phyloP scores from a whole-genome alignment of 352 stramenopile genomes.

The Plasmopara muralis region DNA sequence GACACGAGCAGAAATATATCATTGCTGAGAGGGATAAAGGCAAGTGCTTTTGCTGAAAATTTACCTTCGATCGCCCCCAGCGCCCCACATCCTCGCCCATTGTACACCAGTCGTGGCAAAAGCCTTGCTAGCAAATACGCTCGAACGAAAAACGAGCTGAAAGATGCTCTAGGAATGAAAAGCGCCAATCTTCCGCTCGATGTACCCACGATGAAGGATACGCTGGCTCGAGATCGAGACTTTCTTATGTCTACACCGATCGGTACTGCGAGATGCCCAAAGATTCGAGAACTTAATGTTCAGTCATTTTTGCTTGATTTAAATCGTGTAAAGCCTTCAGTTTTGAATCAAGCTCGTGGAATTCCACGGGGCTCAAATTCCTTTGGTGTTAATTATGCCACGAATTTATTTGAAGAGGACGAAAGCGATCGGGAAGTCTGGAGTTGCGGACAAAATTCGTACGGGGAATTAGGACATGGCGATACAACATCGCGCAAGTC shows the following conservation, averaged over 20 bases:
- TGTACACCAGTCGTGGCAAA: conserved; percentile 16
- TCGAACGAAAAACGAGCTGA: conserved; percentile 31
- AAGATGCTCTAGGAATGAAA: conserved; percentile 20
- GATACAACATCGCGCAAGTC: conserved; percentile 81
- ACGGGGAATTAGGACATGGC: conserved; percentile 89
- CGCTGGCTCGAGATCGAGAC: neutral
- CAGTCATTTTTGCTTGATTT: conserved; percentile 36
- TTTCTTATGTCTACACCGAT: conserved; percentile 8
- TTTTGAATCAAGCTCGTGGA: conserved; percentile 2
- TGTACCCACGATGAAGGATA: conserved; percentile 24
- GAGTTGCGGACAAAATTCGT: conserved; percentile 93
- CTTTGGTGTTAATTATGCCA: conserved; percentile 2
- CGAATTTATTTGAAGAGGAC: conserved; percentile 16
- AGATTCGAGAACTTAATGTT: conserved; percentile 42
- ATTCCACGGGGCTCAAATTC: neutral
- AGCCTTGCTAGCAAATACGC: conserved; percentile 19
- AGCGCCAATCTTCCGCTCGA: conserved; percentile 32
- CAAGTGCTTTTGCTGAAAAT: conserved; percentile 11
- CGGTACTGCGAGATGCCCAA: conserved; percentile 31
- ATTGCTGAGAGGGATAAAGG: conserved; percentile 25
- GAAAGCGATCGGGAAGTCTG: conserved; percentile 84
- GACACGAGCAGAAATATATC: conserved; percentile 29
- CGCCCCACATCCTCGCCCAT: conserved; percentile 14
- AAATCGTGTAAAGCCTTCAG: conserved; percentile 25
- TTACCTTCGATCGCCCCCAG: conserved; percentile 4